Evolutionary conservation across 2,329 filamentous ascomycete species (phyloP), one percentile per base, ranked within the genome.

Genomic region (Colletotrichum destructivum): DNA sequence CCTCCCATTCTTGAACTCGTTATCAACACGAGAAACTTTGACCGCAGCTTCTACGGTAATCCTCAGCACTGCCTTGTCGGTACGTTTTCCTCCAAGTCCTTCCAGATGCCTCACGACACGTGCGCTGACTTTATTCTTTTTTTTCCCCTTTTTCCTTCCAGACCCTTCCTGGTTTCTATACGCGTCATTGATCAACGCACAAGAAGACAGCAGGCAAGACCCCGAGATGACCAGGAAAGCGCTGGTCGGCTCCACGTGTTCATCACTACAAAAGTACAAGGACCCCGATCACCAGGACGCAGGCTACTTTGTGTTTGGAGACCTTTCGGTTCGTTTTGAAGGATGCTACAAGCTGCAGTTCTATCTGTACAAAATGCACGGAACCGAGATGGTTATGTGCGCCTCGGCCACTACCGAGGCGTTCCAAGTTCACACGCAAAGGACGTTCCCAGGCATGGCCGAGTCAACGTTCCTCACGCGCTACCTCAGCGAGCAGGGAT

Each of bases 281-380:
- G 93, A 97, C 78, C 87, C 90, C 3, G 88, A 92, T 77, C 95
- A 95, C 78, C 86, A 85, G 84, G 94, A 96, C 81, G 93, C 93
- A 13, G 94, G 92, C 0, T 97, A 95, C 82, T 97, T 97, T 78
- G 92, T 97, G n/a, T 97, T 97, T 81, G 93, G 93, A 6, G 94
- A 98, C 80, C 85, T 98, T 26, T 96, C 94, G 0, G 90, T 96
- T 72, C 92, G 92, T 78, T 85, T 90, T 31, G 89, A 93, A 76
- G 95, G 95, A 40, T 86, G 85, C 23, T 96, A 91, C 78, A 87
- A 91, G 46, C 86, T 98, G 49, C 88, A 91, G 66, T 97, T 98
- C 79, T 92, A 89, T 60, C 86, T 97, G 16, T 95, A 92, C 80
- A 93, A 95, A 66, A 69, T 69, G 40, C 75, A 74, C 12, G 74